Evolutionary conservation across 2,329 filamentous ascomycete genomes (phyloP).

Genomic region (Diaporthe longicolla): DNA sequence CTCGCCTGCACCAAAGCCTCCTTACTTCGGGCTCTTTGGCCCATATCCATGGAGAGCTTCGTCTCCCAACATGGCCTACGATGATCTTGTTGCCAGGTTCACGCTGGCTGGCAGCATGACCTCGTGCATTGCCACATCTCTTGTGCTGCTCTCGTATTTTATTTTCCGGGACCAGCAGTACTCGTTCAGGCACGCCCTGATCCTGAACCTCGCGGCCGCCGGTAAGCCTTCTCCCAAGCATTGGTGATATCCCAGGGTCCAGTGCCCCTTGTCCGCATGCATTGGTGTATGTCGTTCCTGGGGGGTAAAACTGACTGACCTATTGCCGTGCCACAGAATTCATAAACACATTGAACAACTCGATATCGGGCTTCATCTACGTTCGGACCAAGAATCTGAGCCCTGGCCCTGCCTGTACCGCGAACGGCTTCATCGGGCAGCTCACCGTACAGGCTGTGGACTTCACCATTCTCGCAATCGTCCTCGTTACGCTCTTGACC

Average conservation of each 20-base stretch:
- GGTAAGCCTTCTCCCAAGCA: conserved; percentile 37
- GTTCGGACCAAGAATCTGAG: conserved; percentile 48
- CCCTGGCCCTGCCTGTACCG: conserved; percentile 53
- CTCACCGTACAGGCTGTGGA: conserved; percentile 60
- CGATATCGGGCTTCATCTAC: conserved; percentile 56
- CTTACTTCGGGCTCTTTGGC: conserved; percentile 1
- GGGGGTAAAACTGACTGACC: not conserved
- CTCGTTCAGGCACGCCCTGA: conserved; percentile 46
- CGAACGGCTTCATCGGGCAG: conserved; percentile 62
- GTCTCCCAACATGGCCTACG: conserved; percentile 32
- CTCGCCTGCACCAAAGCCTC: conserved; percentile 8
- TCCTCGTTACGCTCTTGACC: conserved; percentile 50
- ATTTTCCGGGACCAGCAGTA: conserved; percentile 40
- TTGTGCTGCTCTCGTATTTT: conserved; percentile 41
- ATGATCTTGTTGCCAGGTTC: conserved; percentile 33
- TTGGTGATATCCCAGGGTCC: not conserved
- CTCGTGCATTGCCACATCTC: conserved; percentile 40
- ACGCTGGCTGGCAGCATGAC: conserved; percentile 43
- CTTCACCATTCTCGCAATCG: conserved; percentile 61
- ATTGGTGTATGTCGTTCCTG: not conserved
- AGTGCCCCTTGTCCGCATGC: too few relatives aligned
- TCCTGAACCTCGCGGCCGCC: conserved; percentile 45
- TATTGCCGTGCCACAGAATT: conserved; percentile 50
- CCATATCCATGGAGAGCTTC: conserved; percentile 4
- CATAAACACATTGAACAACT: conserved; percentile 59